Base-by-base conservation (phyloP, 768 basidiomycete species). In the Dentipellis sp. region DNA sequence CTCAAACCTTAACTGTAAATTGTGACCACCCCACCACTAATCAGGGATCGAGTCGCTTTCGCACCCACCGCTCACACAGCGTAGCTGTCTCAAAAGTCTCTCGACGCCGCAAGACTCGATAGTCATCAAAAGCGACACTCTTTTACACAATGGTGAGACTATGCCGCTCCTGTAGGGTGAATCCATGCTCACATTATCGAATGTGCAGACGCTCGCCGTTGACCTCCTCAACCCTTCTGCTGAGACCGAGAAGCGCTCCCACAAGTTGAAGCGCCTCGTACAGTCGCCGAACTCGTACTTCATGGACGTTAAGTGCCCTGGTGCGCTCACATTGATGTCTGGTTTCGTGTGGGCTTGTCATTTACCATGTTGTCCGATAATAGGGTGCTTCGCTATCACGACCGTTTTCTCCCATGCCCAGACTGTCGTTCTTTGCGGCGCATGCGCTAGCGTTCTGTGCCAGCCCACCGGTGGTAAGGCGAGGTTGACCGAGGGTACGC, bases 221-320 rank as follows among this genome's bases (percentile, higher is more conserved):
- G 97, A 99, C 76, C 88, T 99, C 72, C 87, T 98, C 72, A 91
- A 98, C 85, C 95, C 93, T 65, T 88, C 92, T 58, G 74, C 82
- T 63, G 90, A 92, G 71, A 74, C 82, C 65, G 90, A 95, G 77
- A 85, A 77, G 74, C 85, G 79, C 73, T 86, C 84, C 73, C 95
- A 98, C 88, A 98, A 98, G 82, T 90, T 97, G 73, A 98, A 99
- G 83, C 88, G 94, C 72, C 86, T 98, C 66, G 97, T 99, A 65
- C 97, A 97, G 76, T 87, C 87, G 53, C 97, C 97, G 62, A 93
- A 97, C 77, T 98, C 95, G 37, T 98, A 91, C 78, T 98, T 98
- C 78, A 98, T 99, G 97, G 97, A 99, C 68, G 94, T 98, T 66
- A 99, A 98, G 75, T 98, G 95, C 77, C 86, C 95, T 65, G 94